Percentiles rank a stretch among this genome's conserved stretches.
phyloP scores from a whole-genome alignment of 805 yeast genomes.

The Middelhovenomyces tepae region DNA sequence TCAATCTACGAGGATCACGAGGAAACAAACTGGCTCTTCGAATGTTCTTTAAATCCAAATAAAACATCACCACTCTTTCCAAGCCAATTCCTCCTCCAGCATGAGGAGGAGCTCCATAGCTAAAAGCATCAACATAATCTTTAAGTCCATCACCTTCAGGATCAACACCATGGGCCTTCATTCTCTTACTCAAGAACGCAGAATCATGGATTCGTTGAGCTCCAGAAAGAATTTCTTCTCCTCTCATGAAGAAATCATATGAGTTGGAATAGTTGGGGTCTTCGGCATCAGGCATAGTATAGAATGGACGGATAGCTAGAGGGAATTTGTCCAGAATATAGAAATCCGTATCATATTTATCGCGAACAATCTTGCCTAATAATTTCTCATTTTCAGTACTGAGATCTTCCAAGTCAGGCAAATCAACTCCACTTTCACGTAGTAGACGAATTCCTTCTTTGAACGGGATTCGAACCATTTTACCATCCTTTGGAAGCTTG shows the following conservation, averaged over 20 bases:
- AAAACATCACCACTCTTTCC: slow-evolving; percentile 98
- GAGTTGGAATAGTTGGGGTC: slow-evolving; percentile 93
- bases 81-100: slow-evolving; percentile 99
- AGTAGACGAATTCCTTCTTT: slow-evolving; percentile 86
- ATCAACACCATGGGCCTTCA: slow-evolving; percentile 75
- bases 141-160: slow-evolving; percentile 72
- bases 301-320: slow-evolving; percentile 91
- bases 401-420: slow-evolving; percentile 74
- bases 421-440: slow-evolving; percentile 77
- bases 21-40: slow-evolving; percentile 99
- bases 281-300: slow-evolving; percentile 96
- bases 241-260: slow-evolving; percentile 99
- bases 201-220: slow-evolving; percentile 99
- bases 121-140: slow-evolving; percentile 89
- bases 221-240: slow-evolving; percentile 98
- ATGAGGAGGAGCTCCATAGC: slow-evolving; percentile 95
- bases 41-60: slow-evolving; percentile 90
- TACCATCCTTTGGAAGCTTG: slow-evolving; percentile 85
- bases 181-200: slow-evolving; percentile 68
- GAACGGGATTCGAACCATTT: slow-evolving; percentile 83
- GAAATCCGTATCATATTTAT: slow-evolving; percentile 94
- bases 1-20: slow-evolving; percentile 91
- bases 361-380: slow-evolving; percentile 84
- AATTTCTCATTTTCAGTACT: slow-evolving; percentile 91
- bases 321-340: slow-evolving; percentile 98